Conservation (phyloP, 257 asterid species). For the Echites panduratus region DNA sequence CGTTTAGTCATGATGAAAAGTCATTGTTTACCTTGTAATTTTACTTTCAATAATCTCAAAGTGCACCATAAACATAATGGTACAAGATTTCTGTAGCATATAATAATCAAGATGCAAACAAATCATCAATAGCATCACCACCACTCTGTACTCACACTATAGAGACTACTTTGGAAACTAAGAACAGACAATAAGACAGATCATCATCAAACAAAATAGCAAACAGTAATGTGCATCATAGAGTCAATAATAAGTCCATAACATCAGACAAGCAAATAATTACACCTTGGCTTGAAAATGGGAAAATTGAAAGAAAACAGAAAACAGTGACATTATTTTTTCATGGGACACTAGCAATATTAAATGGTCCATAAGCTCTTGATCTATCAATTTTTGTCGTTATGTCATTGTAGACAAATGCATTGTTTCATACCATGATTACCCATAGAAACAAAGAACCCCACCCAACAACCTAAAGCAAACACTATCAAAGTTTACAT, state of each 20-base stretch:
- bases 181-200: background rate
- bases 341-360: background rate
- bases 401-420: background rate
- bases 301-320: background rate
- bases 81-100: background rate
- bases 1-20: background rate
- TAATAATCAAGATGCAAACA: background rate
- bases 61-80: background rate
- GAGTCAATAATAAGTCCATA: slow-evolving; percentile 1
- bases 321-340: background rate
- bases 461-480: background rate
- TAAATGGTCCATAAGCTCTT: background rate
- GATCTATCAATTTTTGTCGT: background rate
- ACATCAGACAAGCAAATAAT: background rate
- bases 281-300: background rate
- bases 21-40: background rate
- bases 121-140: background rate
- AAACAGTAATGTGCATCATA: background rate
- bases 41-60: background rate
- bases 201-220: background rate
- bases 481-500: background rate
- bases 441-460: background rate
- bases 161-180: background rate
- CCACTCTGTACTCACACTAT: background rate
- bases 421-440: background rate